Evolutionary conservation across 352 stramenopile genomes (phyloP).

Genomic region (Phytophthora palmivora): DNA sequence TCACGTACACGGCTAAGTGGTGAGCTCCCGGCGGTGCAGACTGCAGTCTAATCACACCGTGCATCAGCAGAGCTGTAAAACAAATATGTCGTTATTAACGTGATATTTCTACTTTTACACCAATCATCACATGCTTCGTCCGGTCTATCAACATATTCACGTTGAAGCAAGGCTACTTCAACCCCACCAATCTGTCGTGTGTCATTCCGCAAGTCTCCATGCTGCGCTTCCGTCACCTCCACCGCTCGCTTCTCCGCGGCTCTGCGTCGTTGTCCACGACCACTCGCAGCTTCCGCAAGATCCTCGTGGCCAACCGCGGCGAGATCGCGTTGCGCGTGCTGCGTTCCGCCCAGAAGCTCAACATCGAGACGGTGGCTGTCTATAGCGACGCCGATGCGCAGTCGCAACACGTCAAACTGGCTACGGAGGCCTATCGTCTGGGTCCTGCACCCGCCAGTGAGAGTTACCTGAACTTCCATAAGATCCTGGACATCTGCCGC

Average conservation of each 20-base stretch:
- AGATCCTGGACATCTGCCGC: conserved; percentile 79
- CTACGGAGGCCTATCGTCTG: conserved; percentile 74
- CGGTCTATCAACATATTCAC: too few relatives aligned
- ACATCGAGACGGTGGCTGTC: conserved; percentile 92
- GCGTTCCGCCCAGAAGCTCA: conserved; percentile 83
- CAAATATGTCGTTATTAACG: too few relatives aligned
- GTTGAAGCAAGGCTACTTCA: conserved; percentile 31
- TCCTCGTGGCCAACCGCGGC: conserved; percentile 92
- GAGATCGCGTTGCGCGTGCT: conserved; percentile 92
- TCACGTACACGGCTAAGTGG: conserved; percentile 54
- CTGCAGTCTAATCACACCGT: too few relatives aligned
- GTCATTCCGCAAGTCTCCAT: conserved; percentile 31
- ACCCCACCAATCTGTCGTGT: neutral
- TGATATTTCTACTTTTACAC: neutral
- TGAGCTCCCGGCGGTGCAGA: conserved; percentile 10
- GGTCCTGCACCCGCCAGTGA: conserved; percentile 72
- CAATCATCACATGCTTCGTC: conserved; percentile 1
- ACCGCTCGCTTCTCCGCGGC: conserved; percentile 6
- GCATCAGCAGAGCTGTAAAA: too few relatives aligned
- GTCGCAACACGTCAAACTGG: conserved; percentile 78
- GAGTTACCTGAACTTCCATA: conserved; percentile 81
- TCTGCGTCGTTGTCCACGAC: conserved; percentile 25
- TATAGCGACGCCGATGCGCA: conserved; percentile 90
- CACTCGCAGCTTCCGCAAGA: conserved; percentile 82
- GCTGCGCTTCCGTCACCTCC: conserved; percentile 26